Conservation (phyloP, 305 asterid species). For the Solanum hybrid region DNA sequence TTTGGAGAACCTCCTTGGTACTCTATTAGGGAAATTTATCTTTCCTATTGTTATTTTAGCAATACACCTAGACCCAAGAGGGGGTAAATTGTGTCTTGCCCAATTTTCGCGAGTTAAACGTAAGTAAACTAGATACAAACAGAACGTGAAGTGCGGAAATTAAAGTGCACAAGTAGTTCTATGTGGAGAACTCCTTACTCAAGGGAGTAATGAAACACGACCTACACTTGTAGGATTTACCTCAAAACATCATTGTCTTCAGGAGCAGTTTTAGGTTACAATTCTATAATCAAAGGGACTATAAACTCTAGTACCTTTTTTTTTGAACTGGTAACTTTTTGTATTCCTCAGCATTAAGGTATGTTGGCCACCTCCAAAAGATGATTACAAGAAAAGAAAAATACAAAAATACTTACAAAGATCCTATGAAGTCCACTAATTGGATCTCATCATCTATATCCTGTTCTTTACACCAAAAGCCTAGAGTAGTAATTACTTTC, state of each 20-base stretch:
- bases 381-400: not conserved
- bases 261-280: not conserved
- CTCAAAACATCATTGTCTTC: not conserved
- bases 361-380: not conserved
- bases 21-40: not conserved
- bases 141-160: not conserved
- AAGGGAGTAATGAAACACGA: not conserved
- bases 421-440: not conserved
- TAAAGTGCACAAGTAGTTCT: not conserved
- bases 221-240: not conserved
- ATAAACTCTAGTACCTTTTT: not conserved
- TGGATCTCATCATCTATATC: not conserved
- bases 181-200: not conserved
- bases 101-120: not conserved
- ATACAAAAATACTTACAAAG: not conserved
- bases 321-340: not conserved
- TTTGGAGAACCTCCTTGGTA: not conserved
- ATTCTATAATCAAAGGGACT: not conserved
- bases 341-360: not conserved
- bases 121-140: not conserved
- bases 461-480: not conserved
- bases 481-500: not conserved
- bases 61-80: not conserved
- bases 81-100: not conserved
- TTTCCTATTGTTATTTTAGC: not conserved